Base-by-base conservation (phyloP, 2,329 filamentous ascomycete species). In the Cladophialophora immunda region DNA sequence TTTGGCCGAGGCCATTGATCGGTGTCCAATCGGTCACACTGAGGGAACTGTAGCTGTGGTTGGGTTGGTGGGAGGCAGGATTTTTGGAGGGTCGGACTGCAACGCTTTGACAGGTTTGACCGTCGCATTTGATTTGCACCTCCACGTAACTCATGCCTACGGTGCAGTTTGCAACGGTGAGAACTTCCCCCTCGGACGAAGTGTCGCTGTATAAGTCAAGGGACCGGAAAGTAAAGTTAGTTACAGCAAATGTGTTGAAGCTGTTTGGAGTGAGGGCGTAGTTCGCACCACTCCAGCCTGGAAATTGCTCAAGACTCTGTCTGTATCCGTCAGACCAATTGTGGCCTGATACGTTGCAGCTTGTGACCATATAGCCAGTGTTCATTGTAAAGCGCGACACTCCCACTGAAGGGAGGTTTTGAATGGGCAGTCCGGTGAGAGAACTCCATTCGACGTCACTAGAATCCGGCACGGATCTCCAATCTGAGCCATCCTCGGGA, bases 351-450 rank as follows among this genome's bases (percentile, higher is more conserved):
- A 41, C 47, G 29, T 61, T 61, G 45, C 58, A 61, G 29, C 45
- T 53, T 17, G 58, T 41, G 7, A 61, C 47, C 58, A 61, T 61
- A n/a, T 61, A 61, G 1, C 58, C 58, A 32, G 58, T 61, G 29
- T 61, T 32, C 45, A 61, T 53, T 5, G 38, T 38, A 19, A 61
- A 61, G 2, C 7, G 38, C 8, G 58, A 61, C 19, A 41, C 47
- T 30, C 58, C 58, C 1, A 11, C 7, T 5, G 58, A 53, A 5
- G 58, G 58, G 5, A 53, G 32, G 22, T 52, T 36, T n/a, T 61
- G 58, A 8, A 61, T n/a, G 15, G 58, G 58, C 19, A 61, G 47
- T 15, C 58, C 58, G 8, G 58, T 61, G 22, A 61, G 58, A 32
- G 58, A 61, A 19, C 58, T 54, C 45, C 45, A 61, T 45, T 61